Conservation (phyloP, 140 eudicot species). For the Stevia rebaudiana region DNA sequence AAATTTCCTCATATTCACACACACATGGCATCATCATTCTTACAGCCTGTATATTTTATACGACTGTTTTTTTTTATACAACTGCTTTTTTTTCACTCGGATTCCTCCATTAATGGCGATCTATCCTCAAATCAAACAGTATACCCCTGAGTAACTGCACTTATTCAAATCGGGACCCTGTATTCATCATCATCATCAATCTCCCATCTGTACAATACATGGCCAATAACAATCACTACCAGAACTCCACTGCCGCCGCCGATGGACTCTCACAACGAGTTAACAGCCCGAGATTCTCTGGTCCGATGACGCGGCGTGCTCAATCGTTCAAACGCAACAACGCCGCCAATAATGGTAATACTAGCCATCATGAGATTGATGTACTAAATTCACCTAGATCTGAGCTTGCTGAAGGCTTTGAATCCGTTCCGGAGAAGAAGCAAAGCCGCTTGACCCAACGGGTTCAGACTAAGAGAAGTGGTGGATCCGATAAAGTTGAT, state of each 20-base stretch:
- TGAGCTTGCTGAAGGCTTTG: conserved; percentile 57
- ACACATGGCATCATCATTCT: too few species aligned
- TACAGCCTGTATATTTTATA: neutral
- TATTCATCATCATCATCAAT: neutral
- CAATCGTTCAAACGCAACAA: conserved; percentile 69
- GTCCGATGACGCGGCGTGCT: conserved; percentile 93
- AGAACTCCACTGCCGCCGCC: conserved; percentile 28
- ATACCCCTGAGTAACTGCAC: conserved; percentile 5
- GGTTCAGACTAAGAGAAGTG: conserved; percentile 34
- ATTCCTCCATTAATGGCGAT: conserved; percentile 36
- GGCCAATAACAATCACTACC: conserved; percentile 32
- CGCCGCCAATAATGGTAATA: conserved; percentile 16
- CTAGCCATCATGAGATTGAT: conserved; percentile 74
- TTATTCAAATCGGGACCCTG: conserved; percentile 35
- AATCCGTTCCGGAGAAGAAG: conserved; percentile 52
- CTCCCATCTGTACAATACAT: neutral
- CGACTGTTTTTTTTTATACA: too few species aligned
- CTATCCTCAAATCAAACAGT: conserved; percentile 1
- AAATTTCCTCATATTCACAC: too few species aligned
- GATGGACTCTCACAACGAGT: conserved; percentile 67
- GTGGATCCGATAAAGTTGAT: conserved; percentile 13
- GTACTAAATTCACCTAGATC: conserved; percentile 88
- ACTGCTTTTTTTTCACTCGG: neutral
- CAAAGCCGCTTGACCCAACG: conserved; percentile 60
- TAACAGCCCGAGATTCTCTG: conserved; percentile 83